Evolutionary conservation across 2,329 filamentous ascomycete species (phyloP).

Genomic region (Pseudogymnoascus destructans): DNA sequence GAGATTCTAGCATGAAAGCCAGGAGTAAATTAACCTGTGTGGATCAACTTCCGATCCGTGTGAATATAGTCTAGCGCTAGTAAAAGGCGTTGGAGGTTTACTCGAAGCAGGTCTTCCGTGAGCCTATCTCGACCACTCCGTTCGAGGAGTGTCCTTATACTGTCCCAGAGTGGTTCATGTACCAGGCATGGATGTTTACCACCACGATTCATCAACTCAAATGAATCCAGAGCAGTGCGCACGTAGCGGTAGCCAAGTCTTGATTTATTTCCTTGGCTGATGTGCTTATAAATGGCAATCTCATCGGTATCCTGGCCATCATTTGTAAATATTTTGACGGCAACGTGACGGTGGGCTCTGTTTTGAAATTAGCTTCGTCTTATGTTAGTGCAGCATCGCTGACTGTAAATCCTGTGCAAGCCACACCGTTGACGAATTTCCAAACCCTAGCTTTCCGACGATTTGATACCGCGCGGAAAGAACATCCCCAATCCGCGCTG

Average conservation of each 20-base stretch:
- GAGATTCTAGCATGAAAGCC: slow-evolving; percentile 3
- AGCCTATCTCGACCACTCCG: slow-evolving; percentile 30
- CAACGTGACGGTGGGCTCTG: slow-evolving; percentile 13
- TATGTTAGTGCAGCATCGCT: background rate
- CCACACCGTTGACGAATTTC: slow-evolving; percentile 14
- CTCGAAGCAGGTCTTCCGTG: slow-evolving; percentile 25
- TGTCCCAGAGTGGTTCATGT: slow-evolving; percentile 33
- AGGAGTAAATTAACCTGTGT: slow-evolving; percentile 29
- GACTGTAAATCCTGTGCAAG: slow-evolving; percentile 11
- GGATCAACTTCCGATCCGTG: slow-evolving; percentile 32
- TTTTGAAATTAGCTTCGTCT: slow-evolving; percentile 12
- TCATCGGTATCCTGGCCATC: slow-evolving; percentile 12
- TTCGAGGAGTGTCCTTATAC: slow-evolving; percentile 28
- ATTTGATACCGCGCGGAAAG: slow-evolving; percentile 14
- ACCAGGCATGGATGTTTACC: slow-evolving; percentile 28
- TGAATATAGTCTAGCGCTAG: slow-evolving; percentile 34
- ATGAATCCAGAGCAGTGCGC: slow-evolving; percentile 27
- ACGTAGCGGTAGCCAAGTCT: slow-evolving; percentile 27
- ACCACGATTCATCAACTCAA: slow-evolving; percentile 26
- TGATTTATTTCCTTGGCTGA: slow-evolving; percentile 20
- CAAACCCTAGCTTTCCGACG: slow-evolving; percentile 16
- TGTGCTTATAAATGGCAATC: slow-evolving; percentile 31
- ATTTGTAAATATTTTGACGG: slow-evolving; percentile 15
- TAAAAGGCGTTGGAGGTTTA: slow-evolving; percentile 30
- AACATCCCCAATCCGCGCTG: slow-evolving; percentile 13